Evolutionary conservation across 129 eudicot species (phyloP).

Genomic region (Escallonia herrerae): DNA sequence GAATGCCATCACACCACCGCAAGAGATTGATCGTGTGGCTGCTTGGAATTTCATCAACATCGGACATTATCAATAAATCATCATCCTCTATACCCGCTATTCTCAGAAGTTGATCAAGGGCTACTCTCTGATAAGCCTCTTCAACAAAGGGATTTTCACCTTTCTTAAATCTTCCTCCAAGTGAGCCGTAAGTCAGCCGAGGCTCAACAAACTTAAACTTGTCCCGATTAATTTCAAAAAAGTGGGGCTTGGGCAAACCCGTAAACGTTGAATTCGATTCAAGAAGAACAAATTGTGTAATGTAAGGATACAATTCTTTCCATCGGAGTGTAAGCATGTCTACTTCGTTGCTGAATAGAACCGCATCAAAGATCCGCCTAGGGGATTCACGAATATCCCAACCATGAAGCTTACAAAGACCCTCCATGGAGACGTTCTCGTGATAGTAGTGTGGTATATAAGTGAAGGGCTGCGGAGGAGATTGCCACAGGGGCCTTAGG

Average conservation of each 20-base stretch:
- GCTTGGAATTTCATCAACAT: conserved; percentile 76
- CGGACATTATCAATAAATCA: conserved; percentile 73
- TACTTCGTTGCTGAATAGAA: conserved; percentile 62
- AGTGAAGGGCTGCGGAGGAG: conserved; percentile 66
- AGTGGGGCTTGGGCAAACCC: conserved; percentile 40
- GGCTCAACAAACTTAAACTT: conserved; percentile 54
- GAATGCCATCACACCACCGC: conserved; percentile 72
- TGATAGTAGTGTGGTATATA: conserved; percentile 55
- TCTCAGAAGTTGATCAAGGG: conserved; percentile 48
- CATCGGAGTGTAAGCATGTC: conserved; percentile 75
- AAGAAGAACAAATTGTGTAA: conserved; percentile 63
- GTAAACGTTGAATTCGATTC: conserved; percentile 76
- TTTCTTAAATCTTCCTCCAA: conserved; percentile 59
- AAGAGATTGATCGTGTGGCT: conserved; percentile 59
- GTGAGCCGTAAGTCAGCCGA: conserved; percentile 57
- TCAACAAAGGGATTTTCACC: conserved; percentile 76
- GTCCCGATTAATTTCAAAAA: conserved; percentile 41
- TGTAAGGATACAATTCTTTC: conserved; percentile 70
- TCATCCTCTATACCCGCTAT: conserved; percentile 70
- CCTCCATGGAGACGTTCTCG: conserved; percentile 50
- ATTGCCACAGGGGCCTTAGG: conserved; percentile 65
- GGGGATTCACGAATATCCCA: conserved; percentile 69
- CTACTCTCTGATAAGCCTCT: conserved; percentile 66
- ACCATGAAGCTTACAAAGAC: conserved; percentile 66
- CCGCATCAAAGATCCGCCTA: conserved; percentile 62